Conservation (phyloP, 2,329 filamentous ascomycete species). For the Cercospora berteroae region DNA sequence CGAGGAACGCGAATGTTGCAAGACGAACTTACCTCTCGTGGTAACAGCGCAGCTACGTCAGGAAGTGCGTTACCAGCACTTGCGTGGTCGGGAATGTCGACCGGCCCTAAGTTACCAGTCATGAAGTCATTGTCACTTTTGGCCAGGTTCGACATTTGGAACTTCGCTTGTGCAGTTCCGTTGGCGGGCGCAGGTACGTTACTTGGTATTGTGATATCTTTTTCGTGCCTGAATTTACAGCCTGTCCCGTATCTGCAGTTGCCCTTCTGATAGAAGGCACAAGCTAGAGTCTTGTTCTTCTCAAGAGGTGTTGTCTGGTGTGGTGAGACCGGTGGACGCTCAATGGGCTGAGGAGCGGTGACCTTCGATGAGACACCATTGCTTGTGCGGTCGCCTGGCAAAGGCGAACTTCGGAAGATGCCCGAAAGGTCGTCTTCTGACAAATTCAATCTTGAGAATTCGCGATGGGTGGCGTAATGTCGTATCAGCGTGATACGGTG, state of each 20-base stretch:
- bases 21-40: constrained; percentile 4
- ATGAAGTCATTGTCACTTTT: constrained; percentile 27
- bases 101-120: constrained; percentile 1
- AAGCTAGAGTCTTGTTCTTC: constrained; percentile 15
- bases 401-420: constrained; percentile 51
- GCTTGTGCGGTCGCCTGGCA: constrained; percentile 21
- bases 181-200: background rate
- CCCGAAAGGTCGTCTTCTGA: constrained; percentile 52
- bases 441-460: constrained; percentile 55
- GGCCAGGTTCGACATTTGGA: constrained; percentile 14
- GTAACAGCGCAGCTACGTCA: background rate
- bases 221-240: constrained; percentile 31
- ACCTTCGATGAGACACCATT: background rate
- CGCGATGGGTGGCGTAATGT: constrained; percentile 51
- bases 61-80: background rate
- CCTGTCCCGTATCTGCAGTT: constrained; percentile 34
- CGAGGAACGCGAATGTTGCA: background rate
- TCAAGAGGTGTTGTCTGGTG: background rate
- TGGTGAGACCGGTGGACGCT: background rate
- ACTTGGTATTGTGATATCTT: constrained; percentile 15
- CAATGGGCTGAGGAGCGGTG: background rate
- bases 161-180: background rate
- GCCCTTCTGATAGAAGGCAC: constrained; percentile 32
- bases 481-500: constrained; percentile 56
- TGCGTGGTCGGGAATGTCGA: background rate